A percentile compares a stretch with the other conserved stretches of the same genome.
phyloP scores from a whole-genome alignment of 495 filamentous ascomycete genomes.

The Pyronema domesticum region DNA sequence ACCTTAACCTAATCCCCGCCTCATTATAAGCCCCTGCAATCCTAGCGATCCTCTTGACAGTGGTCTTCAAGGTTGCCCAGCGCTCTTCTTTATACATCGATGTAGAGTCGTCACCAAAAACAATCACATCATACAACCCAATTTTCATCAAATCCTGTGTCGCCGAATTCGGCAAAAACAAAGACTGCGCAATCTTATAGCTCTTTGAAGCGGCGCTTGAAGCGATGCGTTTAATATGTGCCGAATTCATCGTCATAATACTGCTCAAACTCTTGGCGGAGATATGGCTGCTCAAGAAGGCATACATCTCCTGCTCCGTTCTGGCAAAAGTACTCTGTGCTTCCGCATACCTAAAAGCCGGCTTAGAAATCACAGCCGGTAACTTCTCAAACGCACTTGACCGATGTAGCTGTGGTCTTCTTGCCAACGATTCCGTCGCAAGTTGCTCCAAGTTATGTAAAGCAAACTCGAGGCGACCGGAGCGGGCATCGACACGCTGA shows the following conservation, averaged over 20 bases:
- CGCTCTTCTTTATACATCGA: slow-evolving; percentile 2
- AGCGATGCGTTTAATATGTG: background rate
- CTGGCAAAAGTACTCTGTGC: background rate
- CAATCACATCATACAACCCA: slow-evolving; percentile 15
- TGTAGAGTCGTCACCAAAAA: slow-evolving; percentile 14
- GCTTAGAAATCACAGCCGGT: too few species aligned
- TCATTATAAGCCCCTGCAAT: slow-evolving; percentile 1
- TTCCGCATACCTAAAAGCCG: background rate
- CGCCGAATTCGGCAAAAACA: background rate
- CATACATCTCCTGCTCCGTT: background rate
- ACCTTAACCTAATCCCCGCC: slow-evolving; percentile 3
- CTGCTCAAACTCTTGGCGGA: background rate
- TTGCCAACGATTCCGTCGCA: too few species aligned
- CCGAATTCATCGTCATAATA: background rate
- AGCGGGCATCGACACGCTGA: too few species aligned
- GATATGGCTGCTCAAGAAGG: background rate
- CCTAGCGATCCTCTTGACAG: background rate
- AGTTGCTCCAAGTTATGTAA: too few species aligned
- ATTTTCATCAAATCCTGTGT: slow-evolving; percentile 4
- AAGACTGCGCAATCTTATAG: background rate
- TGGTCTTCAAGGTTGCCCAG: background rate
- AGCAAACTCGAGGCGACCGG: too few species aligned
- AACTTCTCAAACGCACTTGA: too few species aligned
- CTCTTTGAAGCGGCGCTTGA: background rate
- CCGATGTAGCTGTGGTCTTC: too few species aligned